These are phyloP conservation scores for Microbotryum saponariae DNA, from an alignment of 1,284 basidiomycete species.

Conservation along the genomic window DNA sequence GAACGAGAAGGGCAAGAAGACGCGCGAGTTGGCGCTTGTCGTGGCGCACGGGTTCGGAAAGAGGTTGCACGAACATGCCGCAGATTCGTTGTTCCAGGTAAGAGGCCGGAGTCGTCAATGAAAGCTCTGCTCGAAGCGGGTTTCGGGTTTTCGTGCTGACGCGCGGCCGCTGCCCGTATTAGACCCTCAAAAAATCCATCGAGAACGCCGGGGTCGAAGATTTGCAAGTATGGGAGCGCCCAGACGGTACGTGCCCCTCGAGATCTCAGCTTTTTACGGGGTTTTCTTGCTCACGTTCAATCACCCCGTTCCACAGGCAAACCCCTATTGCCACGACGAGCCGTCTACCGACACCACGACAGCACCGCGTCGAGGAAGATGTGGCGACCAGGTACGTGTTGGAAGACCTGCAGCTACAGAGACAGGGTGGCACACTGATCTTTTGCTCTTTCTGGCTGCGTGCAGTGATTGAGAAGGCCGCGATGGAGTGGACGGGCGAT, in stretches of 20 bases:
- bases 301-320: no score
- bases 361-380: conserved; percentile 14
- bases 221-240: conserved; percentile 26
- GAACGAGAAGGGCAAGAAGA: conserved; percentile 18
- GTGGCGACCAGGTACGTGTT: conserved; percentile 10
- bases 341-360: conserved; percentile 1
- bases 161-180: conserved; percentile 12
- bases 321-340: no score
- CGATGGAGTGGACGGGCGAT: no score
- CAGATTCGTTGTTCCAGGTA: background rate
- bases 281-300: no score
- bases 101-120: background rate
- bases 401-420: background rate
- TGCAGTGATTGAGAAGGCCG: no score
- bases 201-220: conserved; percentile 17
- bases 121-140: background rate
- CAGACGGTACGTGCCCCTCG: conserved; percentile 29
- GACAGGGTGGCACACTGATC: background rate
- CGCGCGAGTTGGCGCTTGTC: conserved; percentile 32
- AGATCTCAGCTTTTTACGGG: conserved; percentile 8
- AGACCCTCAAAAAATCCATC: conserved; percentile 19
- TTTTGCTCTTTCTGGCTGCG: no score
- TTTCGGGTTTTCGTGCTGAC: conserved; percentile 9
- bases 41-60: conserved; percentile 33
- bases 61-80: background rate